Base-by-base conservation (phyloP, 2,329 filamentous ascomycete genomes). In the Akanthomyces uredinophilus region DNA sequence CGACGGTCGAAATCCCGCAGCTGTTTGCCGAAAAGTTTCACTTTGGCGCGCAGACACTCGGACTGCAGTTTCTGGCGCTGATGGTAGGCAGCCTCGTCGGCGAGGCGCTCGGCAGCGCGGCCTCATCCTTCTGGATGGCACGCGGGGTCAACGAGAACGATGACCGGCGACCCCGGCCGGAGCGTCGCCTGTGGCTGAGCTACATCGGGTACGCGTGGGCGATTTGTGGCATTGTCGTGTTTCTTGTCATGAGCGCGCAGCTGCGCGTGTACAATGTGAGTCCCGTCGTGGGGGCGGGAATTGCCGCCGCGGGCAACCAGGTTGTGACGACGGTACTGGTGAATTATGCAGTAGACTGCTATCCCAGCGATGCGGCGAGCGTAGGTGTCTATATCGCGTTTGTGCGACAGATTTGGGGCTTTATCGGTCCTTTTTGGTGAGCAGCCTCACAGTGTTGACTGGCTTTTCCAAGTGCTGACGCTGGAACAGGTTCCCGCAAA, bases 1-100 rank as follows among this genome's bases (percentile, higher is more conserved):
- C 56, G 46, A 44, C 56, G 22, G 56, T 59, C 56, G 56, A 59
- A 27, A 59, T 59, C 24, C 56, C 56, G 56, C 46, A 59, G 47
- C 56, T 59, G 32, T 51, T 59, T 44, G 56, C 46, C 47, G 56
- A 59, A 24, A 50, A 59, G 35, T 59, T 59, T 8, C 47, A 32
- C 18, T 51, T 51, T 7, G 56, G 47, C 47, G 46, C 46, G 18
- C 46, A 59, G 46, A 35, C 46, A 10, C 46, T 59, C n/a, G 56
- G 56, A 18, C 56, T 51, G 35, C 56, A 59, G 46, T 59, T 52
- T 47, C 56, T 59, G 13, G 56, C 44, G 18, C 56, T 59, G 35
- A 59, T 59, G 7, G n/a, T 51, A 13, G 56, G 56, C 22, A 59
- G 56, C 37, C 46, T 59, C 37, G 35, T 51, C 22, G 56, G 56